Evolutionary conservation across 2,329 filamentous ascomycete species (phyloP).

Genomic region (Chaetoscypha palmicola): DNA sequence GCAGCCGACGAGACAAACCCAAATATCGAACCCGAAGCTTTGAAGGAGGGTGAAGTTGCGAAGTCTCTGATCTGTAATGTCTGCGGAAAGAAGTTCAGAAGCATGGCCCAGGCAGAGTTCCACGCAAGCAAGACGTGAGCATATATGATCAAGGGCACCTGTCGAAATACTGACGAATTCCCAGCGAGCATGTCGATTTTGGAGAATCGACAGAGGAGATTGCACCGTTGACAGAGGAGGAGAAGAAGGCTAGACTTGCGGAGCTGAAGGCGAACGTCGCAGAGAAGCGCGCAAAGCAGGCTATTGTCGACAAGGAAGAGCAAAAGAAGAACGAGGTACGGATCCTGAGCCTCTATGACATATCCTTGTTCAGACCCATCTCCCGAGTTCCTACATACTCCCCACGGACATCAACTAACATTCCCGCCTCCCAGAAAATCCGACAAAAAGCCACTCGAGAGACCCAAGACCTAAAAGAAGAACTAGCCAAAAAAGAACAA

Average conservation of each 20-base stretch:
- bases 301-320: slow-evolving; percentile 70
- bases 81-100: slow-evolving; percentile 85
- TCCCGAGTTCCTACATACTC: no score
- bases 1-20: slow-evolving; percentile 43
- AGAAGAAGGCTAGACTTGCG: slow-evolving; percentile 74
- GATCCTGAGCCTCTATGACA: no score
- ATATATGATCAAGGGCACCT: slow-evolving; percentile 3
- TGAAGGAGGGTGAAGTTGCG: slow-evolving; percentile 64
- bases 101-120: slow-evolving; percentile 73
- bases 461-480: slow-evolving; percentile 81
- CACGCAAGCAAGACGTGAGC: slow-evolving; percentile 79
- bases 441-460: slow-evolving; percentile 87
- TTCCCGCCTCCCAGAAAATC: slow-evolving; percentile 44
- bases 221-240: slow-evolving; percentile 80
- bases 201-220: slow-evolving; percentile 90
- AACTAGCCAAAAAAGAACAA: slow-evolving; percentile 79
- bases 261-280: slow-evolving; percentile 67
- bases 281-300: slow-evolving; percentile 63
- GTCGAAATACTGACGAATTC: slow-evolving; percentile 7
- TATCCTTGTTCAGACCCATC: no score
- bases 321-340: slow-evolving; percentile 76
- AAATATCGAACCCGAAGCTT: slow-evolving; percentile 52
- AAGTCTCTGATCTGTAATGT: slow-evolving; percentile 88
- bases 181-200: slow-evolving; percentile 81
- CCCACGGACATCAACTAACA: slow-evolving; percentile 4